Evolutionary conservation across 441 rosid species (phyloP).

Genomic region (Cnidoscolus chayamansa): DNA sequence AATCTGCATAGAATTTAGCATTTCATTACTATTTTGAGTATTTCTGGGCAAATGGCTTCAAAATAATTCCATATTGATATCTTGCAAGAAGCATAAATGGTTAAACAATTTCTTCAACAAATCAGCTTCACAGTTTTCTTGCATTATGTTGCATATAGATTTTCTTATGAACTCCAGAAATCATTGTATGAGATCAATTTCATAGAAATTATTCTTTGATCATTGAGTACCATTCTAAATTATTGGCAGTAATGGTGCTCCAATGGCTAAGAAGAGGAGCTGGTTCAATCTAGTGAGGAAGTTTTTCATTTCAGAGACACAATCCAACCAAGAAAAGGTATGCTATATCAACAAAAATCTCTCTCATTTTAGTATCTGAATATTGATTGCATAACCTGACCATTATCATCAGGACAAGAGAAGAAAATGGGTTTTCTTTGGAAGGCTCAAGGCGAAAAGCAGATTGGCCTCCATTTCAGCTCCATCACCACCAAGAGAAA

Average conservation of each 20-base stretch:
- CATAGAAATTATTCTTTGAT: too few relatives aligned
- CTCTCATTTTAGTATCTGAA: not conserved
- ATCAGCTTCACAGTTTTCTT: not conserved
- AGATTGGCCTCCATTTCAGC: slow-evolving; percentile 48
- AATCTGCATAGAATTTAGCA: slow-evolving; percentile 18
- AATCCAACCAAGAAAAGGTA: slow-evolving; percentile 60
- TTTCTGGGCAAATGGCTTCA: not conserved
- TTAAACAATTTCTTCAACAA: not conserved
- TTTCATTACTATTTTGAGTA: slow-evolving; percentile 6
- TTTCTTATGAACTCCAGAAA: too few relatives aligned
- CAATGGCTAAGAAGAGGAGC: slow-evolving; percentile 70
- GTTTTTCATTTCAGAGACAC: slow-evolving; percentile 55
- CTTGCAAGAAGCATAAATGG: not conserved
- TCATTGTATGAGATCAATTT: too few relatives aligned
- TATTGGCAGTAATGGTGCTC: slow-evolving; percentile 36
- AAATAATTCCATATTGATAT: not conserved
- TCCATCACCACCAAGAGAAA: slow-evolving; percentile 37
- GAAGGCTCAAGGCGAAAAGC: slow-evolving; percentile 48
- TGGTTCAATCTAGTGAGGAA: slow-evolving; percentile 65
- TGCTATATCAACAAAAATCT: not conserved
- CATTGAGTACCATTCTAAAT: not conserved
- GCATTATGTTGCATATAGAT: too few relatives aligned
- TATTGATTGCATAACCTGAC: not conserved
- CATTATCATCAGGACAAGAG: slow-evolving; percentile 52
- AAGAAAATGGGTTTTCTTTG: slow-evolving; percentile 70